Conservation (phyloP, 371 early-diverging fungal genomes). For the Haplosporangium sp. region DNA sequence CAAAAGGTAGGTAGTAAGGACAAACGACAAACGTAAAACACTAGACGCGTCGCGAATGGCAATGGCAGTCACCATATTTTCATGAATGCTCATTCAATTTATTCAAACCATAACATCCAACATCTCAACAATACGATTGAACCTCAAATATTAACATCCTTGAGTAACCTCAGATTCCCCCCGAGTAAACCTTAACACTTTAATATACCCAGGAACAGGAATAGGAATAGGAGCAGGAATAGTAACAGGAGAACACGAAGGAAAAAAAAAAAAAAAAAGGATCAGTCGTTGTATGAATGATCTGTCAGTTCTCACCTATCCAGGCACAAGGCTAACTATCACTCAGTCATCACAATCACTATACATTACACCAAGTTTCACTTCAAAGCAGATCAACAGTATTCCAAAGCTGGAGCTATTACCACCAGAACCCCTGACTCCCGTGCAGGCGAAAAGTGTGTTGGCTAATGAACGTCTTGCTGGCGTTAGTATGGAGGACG, state of each 20-base stretch:
- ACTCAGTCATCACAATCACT: background rate
- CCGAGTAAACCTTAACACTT: too few relatives aligned
- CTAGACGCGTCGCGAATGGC: too few relatives aligned
- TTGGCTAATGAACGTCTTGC: background rate
- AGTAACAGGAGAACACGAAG: background rate
- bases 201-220: too few relatives aligned
- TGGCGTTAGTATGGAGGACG: background rate
- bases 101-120: too few relatives aligned
- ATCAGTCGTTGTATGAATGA: conserved; percentile 9
- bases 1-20: too few relatives aligned
- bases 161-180: too few relatives aligned
- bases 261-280: background rate
- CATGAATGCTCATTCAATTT: too few relatives aligned
- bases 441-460: conserved; percentile 3
- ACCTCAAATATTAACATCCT: too few relatives aligned
- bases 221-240: background rate
- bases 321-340: background rate
- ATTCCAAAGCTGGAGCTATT: conserved; percentile 13
- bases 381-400: background rate
- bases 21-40: too few relatives aligned
- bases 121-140: too few relatives aligned
- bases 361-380: background rate
- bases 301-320: conserved; percentile 8
- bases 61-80: too few relatives aligned
- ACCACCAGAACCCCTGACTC: background rate